Evolutionary conservation across 2,329 filamentous ascomycete species (phyloP).

Genomic region (Zalaria obscura): DNA sequence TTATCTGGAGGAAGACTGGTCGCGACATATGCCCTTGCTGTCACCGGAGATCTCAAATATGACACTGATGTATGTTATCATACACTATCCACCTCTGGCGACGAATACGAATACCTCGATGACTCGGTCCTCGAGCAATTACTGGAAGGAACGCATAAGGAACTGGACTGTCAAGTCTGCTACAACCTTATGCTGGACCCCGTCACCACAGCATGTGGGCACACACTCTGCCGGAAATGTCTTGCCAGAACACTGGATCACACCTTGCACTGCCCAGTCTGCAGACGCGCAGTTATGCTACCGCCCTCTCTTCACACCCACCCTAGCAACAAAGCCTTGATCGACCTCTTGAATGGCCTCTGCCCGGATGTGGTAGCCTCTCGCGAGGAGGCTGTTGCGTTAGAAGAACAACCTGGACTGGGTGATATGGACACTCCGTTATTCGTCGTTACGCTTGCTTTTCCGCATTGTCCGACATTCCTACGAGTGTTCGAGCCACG

Average conservation of each 20-base stretch:
- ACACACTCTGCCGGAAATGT: conserved; percentile 77
- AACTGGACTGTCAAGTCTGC: conserved; percentile 82
- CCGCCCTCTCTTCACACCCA: conserved; percentile 34
- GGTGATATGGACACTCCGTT: conserved; percentile 52
- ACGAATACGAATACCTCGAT: conserved; percentile 30
- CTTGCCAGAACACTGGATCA: conserved; percentile 64
- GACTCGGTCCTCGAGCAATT: conserved; percentile 39
- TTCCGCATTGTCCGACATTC: conserved; percentile 73
- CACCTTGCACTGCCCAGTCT: conserved; percentile 65
- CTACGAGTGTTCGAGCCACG: conserved; percentile 87
- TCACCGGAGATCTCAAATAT: conserved; percentile 44
- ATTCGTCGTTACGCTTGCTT: conserved; percentile 71
- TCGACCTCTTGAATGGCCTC: conserved; percentile 49
- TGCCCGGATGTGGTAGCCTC: conserved; percentile 52
- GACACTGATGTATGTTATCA: conserved; percentile 41
- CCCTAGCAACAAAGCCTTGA: conserved; percentile 48
- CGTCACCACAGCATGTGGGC: conserved; percentile 71
- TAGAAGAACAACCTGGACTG: conserved; percentile 41
- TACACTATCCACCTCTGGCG: conserved; percentile 20
- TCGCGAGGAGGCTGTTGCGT: conserved; percentile 40
- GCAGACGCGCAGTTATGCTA: conserved; percentile 50
- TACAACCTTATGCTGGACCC: conserved; percentile 71
- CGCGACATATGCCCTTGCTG: conserved; percentile 52
- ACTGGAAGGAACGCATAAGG: conserved; percentile 47
- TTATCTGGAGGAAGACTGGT: conserved; percentile 45